Percentiles rank a stretch among this genome's conserved stretches.
These are phyloP conservation scores for Lachancea fermentati DNA, from an alignment of 805 yeast genomes.

Conservation along the genomic window DNA sequence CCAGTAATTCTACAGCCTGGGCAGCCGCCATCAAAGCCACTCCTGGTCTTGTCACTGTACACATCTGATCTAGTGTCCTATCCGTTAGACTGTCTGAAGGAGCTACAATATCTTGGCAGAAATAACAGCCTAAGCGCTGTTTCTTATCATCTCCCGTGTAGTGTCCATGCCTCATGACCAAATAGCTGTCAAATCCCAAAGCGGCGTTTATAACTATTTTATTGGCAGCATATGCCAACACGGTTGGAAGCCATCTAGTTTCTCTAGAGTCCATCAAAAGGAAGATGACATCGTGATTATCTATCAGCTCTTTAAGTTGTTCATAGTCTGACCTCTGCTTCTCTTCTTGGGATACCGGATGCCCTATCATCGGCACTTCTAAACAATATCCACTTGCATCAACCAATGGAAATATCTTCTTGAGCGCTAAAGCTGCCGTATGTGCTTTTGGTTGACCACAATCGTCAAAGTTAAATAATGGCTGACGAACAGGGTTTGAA, in stretches of 20 bases:
- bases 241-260: conserved; percentile 95
- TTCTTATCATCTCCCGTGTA: conserved; percentile 21
- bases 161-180: conserved; percentile 91
- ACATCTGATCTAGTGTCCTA: conserved; percentile 93
- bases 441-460: conserved; percentile 77
- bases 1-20: conserved; percentile 76
- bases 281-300: conserved; percentile 69
- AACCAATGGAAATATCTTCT: conserved; percentile 74
- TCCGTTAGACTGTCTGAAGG: conserved; percentile 86
- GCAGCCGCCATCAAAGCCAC: conserved; percentile 86
- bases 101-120: conserved; percentile 92
- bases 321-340: conserved; percentile 49
- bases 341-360: conserved; percentile 58
- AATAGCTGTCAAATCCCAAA: conserved; percentile 85
- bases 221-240: conserved; percentile 57
- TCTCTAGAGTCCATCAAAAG: conserved; percentile 92
- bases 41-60: conserved; percentile 97
- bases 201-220: conserved; percentile 90
- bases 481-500: conserved; percentile 94
- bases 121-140: conserved; percentile 78
- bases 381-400: conserved; percentile 54
- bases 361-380: conserved; percentile 96
- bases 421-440: conserved; percentile 69
- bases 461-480: conserved; percentile 77
- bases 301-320: conserved; percentile 46